phyloP scores from a whole-genome alignment of 306 rosid species.

The Ammopiptanthus mongolicus region DNA sequence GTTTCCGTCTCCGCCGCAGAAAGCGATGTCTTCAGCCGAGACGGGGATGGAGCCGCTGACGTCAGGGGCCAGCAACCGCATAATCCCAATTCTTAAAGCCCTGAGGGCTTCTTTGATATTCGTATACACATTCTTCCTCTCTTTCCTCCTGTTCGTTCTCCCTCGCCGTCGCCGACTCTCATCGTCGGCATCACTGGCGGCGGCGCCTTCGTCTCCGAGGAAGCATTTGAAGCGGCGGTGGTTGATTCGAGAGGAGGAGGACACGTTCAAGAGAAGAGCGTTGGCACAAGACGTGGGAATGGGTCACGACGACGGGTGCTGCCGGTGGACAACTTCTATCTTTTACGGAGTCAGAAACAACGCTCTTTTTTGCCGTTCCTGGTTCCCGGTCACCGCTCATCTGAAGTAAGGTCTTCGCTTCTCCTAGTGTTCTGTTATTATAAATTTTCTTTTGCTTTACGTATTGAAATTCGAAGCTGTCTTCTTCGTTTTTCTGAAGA shows the following conservation, averaged over 20 bases:
- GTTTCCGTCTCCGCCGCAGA: conserved; percentile 9
- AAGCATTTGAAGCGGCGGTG: conserved; percentile 52
- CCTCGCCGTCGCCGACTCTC: conserved; percentile 55
- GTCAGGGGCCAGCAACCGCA: conserved; percentile 98
- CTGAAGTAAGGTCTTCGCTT: conserved; percentile 48
- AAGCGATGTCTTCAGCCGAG: conserved; percentile 50
- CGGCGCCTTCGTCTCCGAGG: conserved; percentile 34
- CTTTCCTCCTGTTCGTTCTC: conserved; percentile 46
- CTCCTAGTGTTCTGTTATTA: background rate
- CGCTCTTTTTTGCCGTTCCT: conserved; percentile 76
- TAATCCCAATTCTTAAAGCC: conserved; percentile 74
- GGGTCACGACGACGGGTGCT: conserved; percentile 41
- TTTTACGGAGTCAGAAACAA: conserved; percentile 60
- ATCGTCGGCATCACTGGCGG: background rate
- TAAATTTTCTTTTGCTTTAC: background rate
- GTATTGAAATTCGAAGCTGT: background rate
- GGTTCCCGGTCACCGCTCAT: conserved; percentile 65
- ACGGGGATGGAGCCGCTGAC: conserved; percentile 82
- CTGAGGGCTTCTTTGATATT: conserved; percentile 49
- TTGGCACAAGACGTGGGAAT: conserved; percentile 67
- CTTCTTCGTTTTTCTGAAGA: background rate
- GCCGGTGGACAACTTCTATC: conserved; percentile 59
- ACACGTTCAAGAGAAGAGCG: conserved; percentile 64
- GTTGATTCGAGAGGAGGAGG: conserved; percentile 74
- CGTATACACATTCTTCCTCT: conserved; percentile 56